phyloP scores from a whole-genome alignment of 176 grass and related monocot genomes.

The Elaeis guineensis region DNA sequence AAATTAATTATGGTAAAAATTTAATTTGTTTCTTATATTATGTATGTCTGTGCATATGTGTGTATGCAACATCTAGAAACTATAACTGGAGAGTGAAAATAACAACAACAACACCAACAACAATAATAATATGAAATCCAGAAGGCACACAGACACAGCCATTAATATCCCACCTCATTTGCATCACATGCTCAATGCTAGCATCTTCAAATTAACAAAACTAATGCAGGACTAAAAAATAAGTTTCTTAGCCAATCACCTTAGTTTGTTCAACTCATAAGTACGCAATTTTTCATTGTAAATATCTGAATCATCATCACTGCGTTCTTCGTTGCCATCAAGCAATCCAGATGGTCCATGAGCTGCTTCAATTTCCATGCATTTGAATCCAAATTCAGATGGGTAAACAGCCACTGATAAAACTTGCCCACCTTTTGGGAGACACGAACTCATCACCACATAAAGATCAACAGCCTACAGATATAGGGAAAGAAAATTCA shows the following conservation, averaged over 20 bases:
- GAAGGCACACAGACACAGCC: too few relatives aligned
- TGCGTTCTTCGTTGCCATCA: constrained; percentile 11
- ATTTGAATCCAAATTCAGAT: constrained; percentile 80
- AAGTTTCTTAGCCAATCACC: constrained; percentile 30
- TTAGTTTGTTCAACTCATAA: constrained; percentile 88
- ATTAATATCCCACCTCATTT: too few relatives aligned
- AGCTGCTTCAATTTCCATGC: constrained; percentile 69
- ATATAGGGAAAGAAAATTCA: constrained; percentile 11
- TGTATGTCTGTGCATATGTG: too few relatives aligned
- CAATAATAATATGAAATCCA: too few relatives aligned
- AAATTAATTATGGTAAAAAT: too few relatives aligned
- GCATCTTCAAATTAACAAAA: too few relatives aligned
- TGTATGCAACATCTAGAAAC: too few relatives aligned
- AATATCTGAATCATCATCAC: constrained; percentile 25
- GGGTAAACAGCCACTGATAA: constrained; percentile 64
- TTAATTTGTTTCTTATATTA: too few relatives aligned
- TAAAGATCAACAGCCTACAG: constrained; percentile 74
- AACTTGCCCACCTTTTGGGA: constrained; percentile 62
- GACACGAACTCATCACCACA: constrained; percentile 76
- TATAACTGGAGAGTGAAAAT: too few relatives aligned
- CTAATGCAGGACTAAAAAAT: constrained; percentile 10
- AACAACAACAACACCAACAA: too few relatives aligned
- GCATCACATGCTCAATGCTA: too few relatives aligned
- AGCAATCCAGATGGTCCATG: constrained; percentile 54
- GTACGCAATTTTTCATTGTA: constrained; percentile 63